phyloP scores from a whole-genome alignment of 352 stramenopile species.

The Globisporangium alternatum region DNA sequence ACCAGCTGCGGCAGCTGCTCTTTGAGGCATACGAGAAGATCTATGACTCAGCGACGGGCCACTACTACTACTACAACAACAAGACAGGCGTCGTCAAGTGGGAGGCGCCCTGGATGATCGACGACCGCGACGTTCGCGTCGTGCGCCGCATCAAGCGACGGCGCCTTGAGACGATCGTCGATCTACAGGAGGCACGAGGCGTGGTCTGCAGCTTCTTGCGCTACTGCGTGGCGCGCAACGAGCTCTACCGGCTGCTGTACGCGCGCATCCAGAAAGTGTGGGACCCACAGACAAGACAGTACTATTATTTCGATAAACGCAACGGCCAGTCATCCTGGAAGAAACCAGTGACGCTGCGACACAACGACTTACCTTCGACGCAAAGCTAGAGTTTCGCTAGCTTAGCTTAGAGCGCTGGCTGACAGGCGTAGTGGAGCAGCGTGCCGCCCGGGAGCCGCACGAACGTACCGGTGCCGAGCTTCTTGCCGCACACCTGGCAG shows the following conservation, averaged over 20 bases:
- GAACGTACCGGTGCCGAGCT: slow-evolving; percentile 68
- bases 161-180: slow-evolving; percentile 43
- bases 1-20: slow-evolving; percentile 36
- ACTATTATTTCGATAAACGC: slow-evolving; percentile 83
- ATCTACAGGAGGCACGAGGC: slow-evolving; percentile 31
- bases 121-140: slow-evolving; percentile 40
- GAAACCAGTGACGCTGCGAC: slow-evolving; percentile 53
- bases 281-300: slow-evolving; percentile 58
- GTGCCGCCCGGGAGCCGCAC: slow-evolving; percentile 55
- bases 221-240: slow-evolving; percentile 41
- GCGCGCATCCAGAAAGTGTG: slow-evolving; percentile 69
- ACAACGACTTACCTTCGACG: slow-evolving; percentile 29
- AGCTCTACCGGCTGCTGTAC: slow-evolving; percentile 39
- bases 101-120: slow-evolving; percentile 53
- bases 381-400: neutral
- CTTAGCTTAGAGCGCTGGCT: slow-evolving; percentile 25
- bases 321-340: slow-evolving; percentile 76
- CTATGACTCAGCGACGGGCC: slow-evolving; percentile 52
- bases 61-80: slow-evolving; percentile 82
- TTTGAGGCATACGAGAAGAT: slow-evolving; percentile 71
- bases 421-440: slow-evolving; percentile 77
- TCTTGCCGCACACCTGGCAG: slow-evolving; percentile 68
- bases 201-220: slow-evolving; percentile 47
- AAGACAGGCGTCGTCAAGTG: slow-evolving; percentile 63
- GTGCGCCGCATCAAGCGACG: slow-evolving; percentile 36